These are phyloP conservation scores for Nissolia schottii DNA, from an alignment of 306 rosid species.

Conservation along the genomic window DNA sequence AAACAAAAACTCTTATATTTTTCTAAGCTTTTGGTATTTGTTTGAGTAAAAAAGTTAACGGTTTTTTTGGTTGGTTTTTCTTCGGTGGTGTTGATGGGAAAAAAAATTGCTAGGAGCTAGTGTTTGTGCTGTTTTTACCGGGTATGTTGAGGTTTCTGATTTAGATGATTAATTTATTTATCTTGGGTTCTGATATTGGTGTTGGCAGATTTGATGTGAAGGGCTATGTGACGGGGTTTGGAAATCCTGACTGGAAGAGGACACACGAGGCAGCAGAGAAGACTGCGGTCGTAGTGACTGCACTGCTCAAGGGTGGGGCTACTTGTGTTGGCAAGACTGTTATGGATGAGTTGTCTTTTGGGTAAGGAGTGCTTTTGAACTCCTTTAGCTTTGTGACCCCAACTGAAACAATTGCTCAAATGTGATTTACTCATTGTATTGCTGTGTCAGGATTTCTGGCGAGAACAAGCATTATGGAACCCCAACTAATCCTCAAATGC, in stretches of 20 bases:
- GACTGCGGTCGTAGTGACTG: conserved; percentile 60
- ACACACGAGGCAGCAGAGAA: conserved; percentile 53
- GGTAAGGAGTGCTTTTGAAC: conserved; percentile 39
- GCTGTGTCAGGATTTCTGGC: conserved; percentile 51
- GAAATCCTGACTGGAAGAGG: conserved; percentile 67
- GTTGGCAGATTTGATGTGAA: conserved; percentile 59
- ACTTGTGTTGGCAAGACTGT: conserved; percentile 74
- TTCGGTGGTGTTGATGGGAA: not conserved
- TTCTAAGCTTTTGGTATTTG: not conserved
- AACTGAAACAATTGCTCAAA: not conserved
- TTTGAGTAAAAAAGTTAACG: not conserved
- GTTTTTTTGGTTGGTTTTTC: not conserved
- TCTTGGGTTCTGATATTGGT: conserved; percentile 8
- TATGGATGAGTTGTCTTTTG: conserved; percentile 69
- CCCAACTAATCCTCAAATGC: conserved; percentile 55
- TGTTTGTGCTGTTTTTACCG: not conserved
- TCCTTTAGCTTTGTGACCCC: not conserved
- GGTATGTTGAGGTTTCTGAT: conserved; percentile 1
- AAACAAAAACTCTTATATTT: too few species aligned
- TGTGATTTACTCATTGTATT: conserved; percentile 8
- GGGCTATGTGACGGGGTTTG: conserved; percentile 69
- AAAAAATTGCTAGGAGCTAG: not conserved
- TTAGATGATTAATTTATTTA: not conserved
- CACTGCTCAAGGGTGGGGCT: conserved; percentile 64
- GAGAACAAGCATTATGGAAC: conserved; percentile 69